Evolutionary conservation across 257 asterid species (phyloP), one percentile per base, ranked within the genome.

Genomic region (Misopates orontium): DNA sequence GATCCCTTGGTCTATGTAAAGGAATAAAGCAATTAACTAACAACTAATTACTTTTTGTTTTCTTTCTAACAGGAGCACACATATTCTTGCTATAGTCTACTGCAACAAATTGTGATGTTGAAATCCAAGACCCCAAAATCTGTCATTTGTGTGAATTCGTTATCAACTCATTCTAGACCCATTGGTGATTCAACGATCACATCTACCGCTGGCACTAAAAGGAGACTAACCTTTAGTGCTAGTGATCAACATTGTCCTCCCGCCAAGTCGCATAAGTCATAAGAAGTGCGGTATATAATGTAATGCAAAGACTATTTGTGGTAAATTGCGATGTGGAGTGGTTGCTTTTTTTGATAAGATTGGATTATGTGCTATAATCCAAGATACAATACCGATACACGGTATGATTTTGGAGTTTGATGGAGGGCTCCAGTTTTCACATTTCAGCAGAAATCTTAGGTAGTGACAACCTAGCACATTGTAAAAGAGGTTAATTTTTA

Each of bases 41-140:
- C 39, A 1, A 36, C 42, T 75, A 45, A 60, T 78, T 52, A 28
- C 20, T 53, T 12, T 41, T 49, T 58, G 23, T 16, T 6, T 67
- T 66, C 64, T 62, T 24, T 67, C 20, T 49, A 13, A 48, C 80
- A 84, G 90, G 90, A 84, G 60, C 66, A 57, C 10, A 18, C 74
- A 0, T 53, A 65, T 10, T 79, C 72, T 8, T 81, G 85, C 66
- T 84, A 81, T 25, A 64, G 42, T 49, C 58, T 73, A 47, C 63
- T 75, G 65, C 83, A 48, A 64, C 61, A 69, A 50, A 64, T 62
- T 15, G 62, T 51, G 68, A 69, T 23, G 65, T 59, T 49, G 28
- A 73, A 74, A 68, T 66, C 47, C 66, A 69, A 63, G 52, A 76
- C 85, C 16, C 83, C 85, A 1, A 70, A 67, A 23, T 69, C 83